phyloP scores from a whole-genome alignment of 176 grass and related monocot genomes.

The Oropetium thomaeum region DNA sequence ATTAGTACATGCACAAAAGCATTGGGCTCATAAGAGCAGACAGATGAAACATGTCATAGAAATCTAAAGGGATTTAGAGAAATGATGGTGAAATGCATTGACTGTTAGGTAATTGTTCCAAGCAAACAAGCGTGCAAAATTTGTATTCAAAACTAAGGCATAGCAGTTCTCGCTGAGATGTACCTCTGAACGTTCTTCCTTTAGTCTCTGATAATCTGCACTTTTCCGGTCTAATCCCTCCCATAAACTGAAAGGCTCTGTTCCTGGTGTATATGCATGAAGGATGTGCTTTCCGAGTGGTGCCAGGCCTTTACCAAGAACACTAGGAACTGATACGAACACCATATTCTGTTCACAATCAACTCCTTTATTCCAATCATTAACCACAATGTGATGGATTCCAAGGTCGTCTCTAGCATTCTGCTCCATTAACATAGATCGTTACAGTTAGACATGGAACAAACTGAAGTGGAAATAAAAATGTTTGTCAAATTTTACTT shows the following conservation, averaged over 20 bases:
- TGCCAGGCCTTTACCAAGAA: constrained; percentile 66
- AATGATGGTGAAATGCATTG: background rate
- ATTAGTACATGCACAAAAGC: background rate
- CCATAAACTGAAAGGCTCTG: constrained; percentile 87
- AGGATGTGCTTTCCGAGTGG: constrained; percentile 80
- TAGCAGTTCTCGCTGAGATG: background rate
- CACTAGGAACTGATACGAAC: constrained; percentile 82
- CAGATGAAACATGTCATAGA: background rate
- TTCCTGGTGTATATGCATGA: constrained; percentile 94
- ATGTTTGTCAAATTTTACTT: constrained; percentile 7
- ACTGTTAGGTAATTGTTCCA: background rate
- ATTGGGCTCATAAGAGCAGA: background rate
- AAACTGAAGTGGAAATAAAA: background rate
- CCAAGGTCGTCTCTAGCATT: constrained; percentile 71
- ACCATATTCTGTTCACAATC: constrained; percentile 86
- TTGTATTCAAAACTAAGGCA: background rate
- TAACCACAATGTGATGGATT: constrained; percentile 93
- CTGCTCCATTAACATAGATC: constrained; percentile 39
- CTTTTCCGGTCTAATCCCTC: constrained; percentile 80
- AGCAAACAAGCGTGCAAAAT: background rate
- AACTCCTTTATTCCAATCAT: constrained; percentile 83
- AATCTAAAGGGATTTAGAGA: background rate
- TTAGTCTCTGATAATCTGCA: constrained; percentile 59
- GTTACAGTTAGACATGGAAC: background rate
- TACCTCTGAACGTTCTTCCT: constrained; percentile 94